Evolutionary conservation across 2,329 filamentous ascomycete genomes (phyloP), one percentile per base, ranked within the genome.

Genomic region (Daldinia sp.): DNA sequence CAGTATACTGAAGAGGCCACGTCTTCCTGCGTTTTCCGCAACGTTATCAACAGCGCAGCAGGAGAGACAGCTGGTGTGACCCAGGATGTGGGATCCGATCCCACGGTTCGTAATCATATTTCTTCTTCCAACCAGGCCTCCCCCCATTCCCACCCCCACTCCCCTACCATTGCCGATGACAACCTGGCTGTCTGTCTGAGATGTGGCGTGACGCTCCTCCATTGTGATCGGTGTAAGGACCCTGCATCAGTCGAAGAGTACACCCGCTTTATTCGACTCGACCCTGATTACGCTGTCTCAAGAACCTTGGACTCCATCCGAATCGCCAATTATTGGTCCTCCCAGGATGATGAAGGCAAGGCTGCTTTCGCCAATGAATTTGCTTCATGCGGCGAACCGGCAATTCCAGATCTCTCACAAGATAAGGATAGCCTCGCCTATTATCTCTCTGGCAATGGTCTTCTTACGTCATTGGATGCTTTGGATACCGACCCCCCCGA

Each of bases 61-160:
- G 94, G 94, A 77, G 96, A 98, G 83, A 98, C 95, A 44, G 95
- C 96, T 66, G 96, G 97, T 83, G 95, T 98, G 76, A 98, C 95
- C 69, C 93, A 97, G 82, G 97, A 99, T 83, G 94, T 99, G 77
- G 93, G 92, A 79, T 94, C 93, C 78, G 96, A 99, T 88, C 96
- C 96, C 82, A 99, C 97, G 90, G 95, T 99, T 91, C 88, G 95
- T 97, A 79, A 75, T 74, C 75, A 82, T 74, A 74, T 80, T 78
- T 78, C 80, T 77, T 75, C 76, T 73, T 18, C 51, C 58, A 51
- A 28, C 41, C 57, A 35, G 7, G 7, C 41, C 41, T 44, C 2
- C 20, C 20, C 53, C 28, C 30, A 33, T 60, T 12, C 18, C 54
- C 30, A 30, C 26, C 9, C 53, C 44, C 46, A 20, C 28, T 33